phyloP scores from a whole-genome alignment of 1,284 basidiomycete species.

The Melampsora americana region DNA sequence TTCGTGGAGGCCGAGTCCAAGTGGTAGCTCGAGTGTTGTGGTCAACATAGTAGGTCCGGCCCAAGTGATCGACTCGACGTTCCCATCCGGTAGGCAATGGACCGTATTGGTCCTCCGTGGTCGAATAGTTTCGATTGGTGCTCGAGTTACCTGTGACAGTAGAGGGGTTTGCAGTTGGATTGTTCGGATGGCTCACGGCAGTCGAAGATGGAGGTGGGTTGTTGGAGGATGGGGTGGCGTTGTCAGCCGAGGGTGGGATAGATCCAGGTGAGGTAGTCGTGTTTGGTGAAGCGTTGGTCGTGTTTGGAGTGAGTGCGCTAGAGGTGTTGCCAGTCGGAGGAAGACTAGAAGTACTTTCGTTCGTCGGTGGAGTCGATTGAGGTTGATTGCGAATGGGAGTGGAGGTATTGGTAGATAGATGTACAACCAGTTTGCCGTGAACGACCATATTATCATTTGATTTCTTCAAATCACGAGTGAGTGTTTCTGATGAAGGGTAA shows the following conservation, averaged over 20 bases:
- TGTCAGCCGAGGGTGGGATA: slow-evolving; percentile 40
- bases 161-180: slow-evolving; percentile 55
- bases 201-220: slow-evolving; percentile 19
- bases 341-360: slow-evolving; percentile 55
- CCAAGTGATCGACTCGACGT: slow-evolving; percentile 79
- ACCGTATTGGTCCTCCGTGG: slow-evolving; percentile 70
- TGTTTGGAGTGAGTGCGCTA: slow-evolving; percentile 48
- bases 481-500: slow-evolving; percentile 61
- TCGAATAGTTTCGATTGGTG: slow-evolving; percentile 72
- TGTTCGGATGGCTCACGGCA: slow-evolving; percentile 43
- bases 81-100: slow-evolving; percentile 88
- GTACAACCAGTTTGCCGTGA: slow-evolving; percentile 77
- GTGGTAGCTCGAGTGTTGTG: slow-evolving; percentile 76
- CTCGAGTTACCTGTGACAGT: slow-evolving; percentile 56
- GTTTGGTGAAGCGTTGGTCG: slow-evolving; percentile 46
- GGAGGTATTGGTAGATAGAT: slow-evolving; percentile 73
- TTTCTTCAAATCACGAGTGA: slow-evolving; percentile 77
- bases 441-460: slow-evolving; percentile 81
- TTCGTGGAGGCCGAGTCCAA: slow-evolving; percentile 60
- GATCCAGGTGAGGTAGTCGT: slow-evolving; percentile 52
- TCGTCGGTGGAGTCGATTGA: slow-evolving; percentile 52
- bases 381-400: slow-evolving; percentile 73
- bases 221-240: slow-evolving; percentile 46
- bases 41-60: slow-evolving; percentile 72
- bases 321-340: slow-evolving; percentile 58